These are phyloP conservation scores for Chrysanthemum lavandulifolium DNA, from an alignment of 129 eudicot species.

Conservation along the genomic window DNA sequence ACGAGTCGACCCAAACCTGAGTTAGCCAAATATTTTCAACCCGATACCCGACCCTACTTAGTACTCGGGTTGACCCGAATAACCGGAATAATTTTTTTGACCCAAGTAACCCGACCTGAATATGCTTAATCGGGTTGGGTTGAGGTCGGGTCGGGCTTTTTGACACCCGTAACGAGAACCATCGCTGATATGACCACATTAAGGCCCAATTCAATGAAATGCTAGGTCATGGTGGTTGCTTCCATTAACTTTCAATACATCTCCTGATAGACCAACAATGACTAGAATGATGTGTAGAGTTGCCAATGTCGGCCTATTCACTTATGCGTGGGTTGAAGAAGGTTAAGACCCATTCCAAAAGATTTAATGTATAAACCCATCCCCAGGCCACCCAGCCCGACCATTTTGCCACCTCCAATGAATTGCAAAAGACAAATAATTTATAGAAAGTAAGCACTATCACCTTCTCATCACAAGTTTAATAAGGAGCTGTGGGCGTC, in stretches of 20 bases:
- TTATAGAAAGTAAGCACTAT: constrained; percentile 8
- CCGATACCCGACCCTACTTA: too few relatives aligned
- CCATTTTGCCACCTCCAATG: constrained; percentile 1
- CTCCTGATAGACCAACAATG: constrained; percentile 19
- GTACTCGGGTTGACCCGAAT: too few relatives aligned
- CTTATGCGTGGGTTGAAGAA: not conserved
- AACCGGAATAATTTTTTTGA: too few relatives aligned
- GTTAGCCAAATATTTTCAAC: too few relatives aligned
- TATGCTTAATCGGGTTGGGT: too few relatives aligned
- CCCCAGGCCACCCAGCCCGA: not conserved
- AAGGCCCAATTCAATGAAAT: constrained; percentile 10
- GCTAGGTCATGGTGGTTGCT: constrained; percentile 15
- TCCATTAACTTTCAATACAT: constrained; percentile 1
- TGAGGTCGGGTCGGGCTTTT: too few relatives aligned
- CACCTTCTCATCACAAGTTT: constrained; percentile 98
- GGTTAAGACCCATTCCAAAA: not conserved
- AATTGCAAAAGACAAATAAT: constrained; percentile 4
- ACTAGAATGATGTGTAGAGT: constrained; percentile 1
- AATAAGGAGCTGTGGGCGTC: constrained; percentile 91
- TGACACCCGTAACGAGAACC: too few relatives aligned
- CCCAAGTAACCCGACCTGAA: too few relatives aligned
- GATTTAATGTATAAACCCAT: not conserved
- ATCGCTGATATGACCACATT: not conserved
- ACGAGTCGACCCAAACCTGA: too few relatives aligned
- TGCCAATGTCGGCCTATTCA: not conserved